phyloP scores from a whole-genome alignment of 2,329 filamentous ascomycete genomes.

The Berkeleyomyces basicola region DNA sequence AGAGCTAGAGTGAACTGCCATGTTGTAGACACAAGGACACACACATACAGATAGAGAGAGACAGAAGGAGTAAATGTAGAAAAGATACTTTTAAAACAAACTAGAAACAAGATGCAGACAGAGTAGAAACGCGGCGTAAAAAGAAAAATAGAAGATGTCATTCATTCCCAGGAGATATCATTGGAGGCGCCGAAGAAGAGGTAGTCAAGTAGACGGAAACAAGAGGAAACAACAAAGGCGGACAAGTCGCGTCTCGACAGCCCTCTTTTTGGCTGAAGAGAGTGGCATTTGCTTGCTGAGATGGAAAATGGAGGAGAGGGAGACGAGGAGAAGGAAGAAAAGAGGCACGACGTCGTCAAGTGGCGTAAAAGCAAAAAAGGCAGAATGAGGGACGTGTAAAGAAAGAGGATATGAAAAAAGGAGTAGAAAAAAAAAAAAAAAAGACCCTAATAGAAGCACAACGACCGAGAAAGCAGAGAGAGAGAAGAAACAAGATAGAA shows the following conservation, averaged over 20 bases:
- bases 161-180: conserved; percentile 1
- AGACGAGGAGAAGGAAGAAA: too few relatives aligned
- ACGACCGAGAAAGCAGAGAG: not conserved
- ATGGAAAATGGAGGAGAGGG: too few relatives aligned
- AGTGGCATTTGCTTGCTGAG: too few relatives aligned
- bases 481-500: not conserved
- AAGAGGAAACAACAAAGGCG: not conserved
- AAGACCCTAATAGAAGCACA: not conserved
- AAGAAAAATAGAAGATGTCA: conserved; percentile 3
- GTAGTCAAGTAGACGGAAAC: not conserved
- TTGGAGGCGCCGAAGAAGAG: not conserved
- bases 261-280: too few relatives aligned
- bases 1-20: not conserved
- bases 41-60: not conserved
- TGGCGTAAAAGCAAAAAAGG: not conserved
- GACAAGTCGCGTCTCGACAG: too few relatives aligned
- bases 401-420: not conserved
- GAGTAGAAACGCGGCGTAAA: too few relatives aligned
- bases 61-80: not conserved
- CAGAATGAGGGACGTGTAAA: not conserved
- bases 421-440: not conserved
- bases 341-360: too few relatives aligned
- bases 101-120: not conserved
- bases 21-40: too few relatives aligned
- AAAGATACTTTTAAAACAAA: not conserved